Conservation (phyloP, 352 stramenopile genomes). For the Phytophthora syringae region DNA sequence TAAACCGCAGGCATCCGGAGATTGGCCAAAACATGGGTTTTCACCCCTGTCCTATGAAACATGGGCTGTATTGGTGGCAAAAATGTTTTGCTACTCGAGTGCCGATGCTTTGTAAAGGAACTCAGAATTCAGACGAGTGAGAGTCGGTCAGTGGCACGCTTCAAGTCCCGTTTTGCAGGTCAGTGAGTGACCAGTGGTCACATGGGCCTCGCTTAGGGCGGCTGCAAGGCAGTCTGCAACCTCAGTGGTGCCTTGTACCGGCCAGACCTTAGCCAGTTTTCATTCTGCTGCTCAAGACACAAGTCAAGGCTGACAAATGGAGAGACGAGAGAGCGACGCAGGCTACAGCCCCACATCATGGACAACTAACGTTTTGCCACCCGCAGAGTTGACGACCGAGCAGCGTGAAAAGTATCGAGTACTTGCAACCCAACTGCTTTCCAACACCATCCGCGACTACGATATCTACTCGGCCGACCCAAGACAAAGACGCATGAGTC, state of each 20-base stretch:
- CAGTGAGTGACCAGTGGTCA: slow-evolving; percentile 8
- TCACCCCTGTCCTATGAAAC: no score
- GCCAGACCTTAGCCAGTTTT: slow-evolving; percentile 19
- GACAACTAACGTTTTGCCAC: slow-evolving; percentile 31
- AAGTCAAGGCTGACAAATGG: slow-evolving; percentile 16
- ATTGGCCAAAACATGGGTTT: no score
- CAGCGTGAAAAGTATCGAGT: slow-evolving; percentile 32
- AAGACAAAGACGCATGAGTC: slow-evolving; percentile 39
- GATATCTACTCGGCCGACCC: slow-evolving; percentile 41
- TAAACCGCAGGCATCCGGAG: no score
- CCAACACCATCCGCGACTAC: slow-evolving; percentile 39
- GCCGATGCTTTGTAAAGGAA: no score
- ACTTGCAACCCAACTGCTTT: slow-evolving; percentile 34
- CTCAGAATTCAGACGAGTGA: no score
- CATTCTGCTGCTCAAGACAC: slow-evolving; percentile 22
- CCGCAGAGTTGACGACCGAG: slow-evolving; percentile 23
- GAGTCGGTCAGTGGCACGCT: slow-evolving; percentile 20
- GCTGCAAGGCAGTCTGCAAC: background rate
- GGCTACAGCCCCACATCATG: slow-evolving; percentile 35
- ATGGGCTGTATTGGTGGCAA: no score
- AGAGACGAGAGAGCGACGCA: slow-evolving; percentile 14
- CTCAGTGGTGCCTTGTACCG: slow-evolving; percentile 1
- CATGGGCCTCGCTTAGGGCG: slow-evolving; percentile 22
- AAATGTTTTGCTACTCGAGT: no score
- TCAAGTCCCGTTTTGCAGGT: slow-evolving; percentile 13